A percentile compares a stretch with the other conserved stretches of the same genome.
phyloP scores from a whole-genome alignment of 1,139 yeast species.

The Pichia sp. region DNA sequence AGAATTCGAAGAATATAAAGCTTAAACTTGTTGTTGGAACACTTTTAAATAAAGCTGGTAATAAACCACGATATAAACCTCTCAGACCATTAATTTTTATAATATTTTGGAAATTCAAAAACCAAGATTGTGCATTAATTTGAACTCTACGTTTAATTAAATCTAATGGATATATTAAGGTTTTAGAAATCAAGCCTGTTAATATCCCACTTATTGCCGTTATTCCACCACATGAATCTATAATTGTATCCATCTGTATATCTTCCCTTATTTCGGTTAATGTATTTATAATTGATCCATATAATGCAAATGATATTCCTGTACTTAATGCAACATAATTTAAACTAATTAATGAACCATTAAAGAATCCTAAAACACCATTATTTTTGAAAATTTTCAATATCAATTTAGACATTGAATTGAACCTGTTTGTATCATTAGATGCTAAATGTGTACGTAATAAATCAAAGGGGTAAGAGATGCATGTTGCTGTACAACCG shows the following conservation, averaged over 20 bases:
- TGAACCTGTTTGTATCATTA: slow-evolving; percentile 37
- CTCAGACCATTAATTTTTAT: slow-evolving; percentile 49
- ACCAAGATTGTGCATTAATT: slow-evolving; percentile 30
- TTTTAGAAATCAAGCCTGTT: slow-evolving; percentile 74
- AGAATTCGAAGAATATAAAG: slow-evolving; percentile 62
- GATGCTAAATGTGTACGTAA: slow-evolving; percentile 79
- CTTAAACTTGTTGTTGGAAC: slow-evolving; percentile 81
- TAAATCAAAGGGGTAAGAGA: slow-evolving; percentile 84
- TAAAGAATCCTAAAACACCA: slow-evolving; percentile 61
- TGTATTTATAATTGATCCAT: slow-evolving; percentile 16
- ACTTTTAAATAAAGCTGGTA: slow-evolving; percentile 62
- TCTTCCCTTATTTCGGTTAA: no score
- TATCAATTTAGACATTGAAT: slow-evolving; percentile 41
- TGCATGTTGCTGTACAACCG: slow-evolving; percentile 64
- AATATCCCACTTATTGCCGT: slow-evolving; percentile 58
- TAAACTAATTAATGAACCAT: slow-evolving; percentile 61
- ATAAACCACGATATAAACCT: slow-evolving; percentile 71
- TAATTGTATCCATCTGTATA: no score
- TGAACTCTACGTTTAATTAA: slow-evolving; percentile 75
- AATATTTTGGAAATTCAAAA: slow-evolving; percentile 34
- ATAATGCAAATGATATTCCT: slow-evolving; percentile 29
- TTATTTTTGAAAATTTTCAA: slow-evolving; percentile 41
- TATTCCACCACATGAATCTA: slow-evolving; percentile 5
- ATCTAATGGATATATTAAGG: slow-evolving; percentile 77
- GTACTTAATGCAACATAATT: slow-evolving; percentile 27